Conservation (phyloP, 768 basidiomycete genomes). For the Tylopilus felleus region DNA sequence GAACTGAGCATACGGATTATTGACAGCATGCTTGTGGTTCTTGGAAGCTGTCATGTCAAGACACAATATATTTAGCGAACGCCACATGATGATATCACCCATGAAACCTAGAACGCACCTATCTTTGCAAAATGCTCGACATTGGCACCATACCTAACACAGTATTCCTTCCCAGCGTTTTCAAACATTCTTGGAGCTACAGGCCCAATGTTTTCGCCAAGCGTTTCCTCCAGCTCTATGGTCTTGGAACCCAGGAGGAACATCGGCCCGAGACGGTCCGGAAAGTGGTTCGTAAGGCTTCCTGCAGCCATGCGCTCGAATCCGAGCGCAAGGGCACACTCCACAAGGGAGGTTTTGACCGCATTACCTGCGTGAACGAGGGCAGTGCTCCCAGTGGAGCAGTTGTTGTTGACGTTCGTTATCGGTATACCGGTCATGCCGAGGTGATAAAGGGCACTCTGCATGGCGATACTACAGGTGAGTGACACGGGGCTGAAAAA, state of each 20-base stretch:
- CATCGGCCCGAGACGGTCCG: slow-evolving; percentile 46
- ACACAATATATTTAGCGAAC: not conserved
- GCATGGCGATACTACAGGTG: not conserved
- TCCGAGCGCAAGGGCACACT: slow-evolving; percentile 76
- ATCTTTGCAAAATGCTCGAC: slow-evolving; percentile 70
- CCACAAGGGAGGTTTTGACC: slow-evolving; percentile 62
- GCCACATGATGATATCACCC: not conserved
- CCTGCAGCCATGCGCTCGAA: slow-evolving; percentile 81
- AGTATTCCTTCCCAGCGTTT: slow-evolving; percentile 69
- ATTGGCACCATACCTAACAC: slow-evolving; percentile 61
- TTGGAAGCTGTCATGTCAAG: slow-evolving; percentile 53
- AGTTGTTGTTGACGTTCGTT: slow-evolving; percentile 83
- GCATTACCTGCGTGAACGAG: slow-evolving; percentile 65
- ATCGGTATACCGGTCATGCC: slow-evolving; percentile 81
- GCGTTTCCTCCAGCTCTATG: slow-evolving; percentile 42
- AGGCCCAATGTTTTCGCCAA: slow-evolving; percentile 63
- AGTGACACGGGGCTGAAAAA: not conserved
- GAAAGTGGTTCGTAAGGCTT: slow-evolving; percentile 63
- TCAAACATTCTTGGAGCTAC: slow-evolving; percentile 69
- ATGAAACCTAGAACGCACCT: slow-evolving; percentile 39
- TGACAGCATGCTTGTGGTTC: slow-evolving; percentile 74
- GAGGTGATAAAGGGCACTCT: slow-evolving; percentile 77
- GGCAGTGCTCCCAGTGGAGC: slow-evolving; percentile 75
- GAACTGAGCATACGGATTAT: slow-evolving; percentile 84
- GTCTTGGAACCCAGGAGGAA: slow-evolving; percentile 40